phyloP scores from a whole-genome alignment of 805 yeast genomes.

The Saturnispora ahearnii region DNA sequence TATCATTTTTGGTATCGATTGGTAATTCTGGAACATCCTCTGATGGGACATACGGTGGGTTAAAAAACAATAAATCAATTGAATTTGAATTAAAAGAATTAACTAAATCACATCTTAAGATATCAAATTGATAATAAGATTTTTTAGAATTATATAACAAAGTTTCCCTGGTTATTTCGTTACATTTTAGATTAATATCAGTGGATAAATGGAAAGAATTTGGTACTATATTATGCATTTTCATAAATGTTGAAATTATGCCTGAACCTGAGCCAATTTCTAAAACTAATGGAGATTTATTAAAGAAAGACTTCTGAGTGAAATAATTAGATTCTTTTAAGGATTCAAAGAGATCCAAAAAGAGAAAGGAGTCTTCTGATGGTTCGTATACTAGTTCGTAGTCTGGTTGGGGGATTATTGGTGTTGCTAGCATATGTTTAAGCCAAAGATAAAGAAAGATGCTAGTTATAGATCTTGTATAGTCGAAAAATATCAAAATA shows the following conservation, averaged over 20 bases:
- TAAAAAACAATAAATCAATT: constrained; percentile 74
- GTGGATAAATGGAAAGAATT: constrained; percentile 52
- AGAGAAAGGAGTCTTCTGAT: constrained; percentile 81
- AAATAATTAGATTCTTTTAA: constrained; percentile 32
- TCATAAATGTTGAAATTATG: constrained; percentile 70
- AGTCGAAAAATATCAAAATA: too few species aligned
- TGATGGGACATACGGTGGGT: constrained; percentile 96
- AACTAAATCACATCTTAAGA: constrained; percentile 51
- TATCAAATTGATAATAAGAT: constrained; percentile 30
- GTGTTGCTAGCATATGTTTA: constrained; percentile 67
- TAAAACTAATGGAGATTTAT: constrained; percentile 44
- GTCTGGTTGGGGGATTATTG: constrained; percentile 46
- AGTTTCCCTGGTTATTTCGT: constrained; percentile 43
- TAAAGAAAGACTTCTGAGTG: constrained; percentile 17
- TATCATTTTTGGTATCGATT: constrained; percentile 32
- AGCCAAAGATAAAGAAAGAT: background rate
- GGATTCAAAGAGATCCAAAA: constrained; percentile 71
- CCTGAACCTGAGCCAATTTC: constrained; percentile 96
- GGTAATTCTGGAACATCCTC: constrained; percentile 62
- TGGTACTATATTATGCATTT: constrained; percentile 42
- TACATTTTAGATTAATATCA: constrained; percentile 76
- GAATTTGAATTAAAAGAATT: constrained; percentile 34
- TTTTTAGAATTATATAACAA: constrained; percentile 15
- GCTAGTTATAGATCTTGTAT: background rate
- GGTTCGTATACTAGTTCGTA: constrained; percentile 85